phyloP scores from a whole-genome alignment of 2,329 filamentous ascomycete species.

The Sclerotinia nivalis region DNA sequence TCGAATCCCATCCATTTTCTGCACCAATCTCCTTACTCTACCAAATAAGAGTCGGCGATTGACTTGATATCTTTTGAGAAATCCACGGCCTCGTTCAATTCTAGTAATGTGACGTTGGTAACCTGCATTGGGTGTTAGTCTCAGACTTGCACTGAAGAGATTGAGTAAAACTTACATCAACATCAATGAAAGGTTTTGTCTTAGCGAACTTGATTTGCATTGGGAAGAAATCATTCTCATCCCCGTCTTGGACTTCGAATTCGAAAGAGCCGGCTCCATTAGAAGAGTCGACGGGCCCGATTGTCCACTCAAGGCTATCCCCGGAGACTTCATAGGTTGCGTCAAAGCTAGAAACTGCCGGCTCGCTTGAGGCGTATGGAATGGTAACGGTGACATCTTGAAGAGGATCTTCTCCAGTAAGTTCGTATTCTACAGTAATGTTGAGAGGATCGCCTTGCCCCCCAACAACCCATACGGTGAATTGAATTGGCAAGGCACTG shows the following conservation, averaged over 20 bases:
- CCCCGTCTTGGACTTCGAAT: constrained; percentile 84
- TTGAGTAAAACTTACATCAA: constrained; percentile 69
- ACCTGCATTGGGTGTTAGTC: constrained; percentile 53
- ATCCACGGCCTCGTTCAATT: constrained; percentile 74
- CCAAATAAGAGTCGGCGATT: constrained; percentile 71
- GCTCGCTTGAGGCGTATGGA: constrained; percentile 82
- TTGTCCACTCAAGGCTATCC: constrained; percentile 90
- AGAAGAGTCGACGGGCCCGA: constrained; percentile 80
- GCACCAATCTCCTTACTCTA: constrained; percentile 58
- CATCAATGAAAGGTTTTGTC: constrained; percentile 81
- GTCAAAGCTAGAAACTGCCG: constrained; percentile 88
- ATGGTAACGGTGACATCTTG: constrained; percentile 86
- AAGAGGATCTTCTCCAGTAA: constrained; percentile 75
- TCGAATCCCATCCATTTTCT: constrained; percentile 32
- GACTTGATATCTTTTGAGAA: constrained; percentile 83
- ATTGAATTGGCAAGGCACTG: constrained; percentile 84
- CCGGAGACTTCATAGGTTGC: constrained; percentile 91
- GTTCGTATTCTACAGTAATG: constrained; percentile 93
- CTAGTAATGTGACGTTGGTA: constrained; percentile 66
- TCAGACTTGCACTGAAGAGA: constrained; percentile 17
- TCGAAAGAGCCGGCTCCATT: constrained; percentile 88
- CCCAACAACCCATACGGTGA: constrained; percentile 97
- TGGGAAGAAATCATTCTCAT: constrained; percentile 96
- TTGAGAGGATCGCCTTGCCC: constrained; percentile 77
- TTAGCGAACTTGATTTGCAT: constrained; percentile 92